A percentile compares a stretch with the other conserved stretches of the same genome.
Evolutionary conservation across 768 basidiomycete species (phyloP).

Genomic region (Hysterangium stoloniferum): DNA sequence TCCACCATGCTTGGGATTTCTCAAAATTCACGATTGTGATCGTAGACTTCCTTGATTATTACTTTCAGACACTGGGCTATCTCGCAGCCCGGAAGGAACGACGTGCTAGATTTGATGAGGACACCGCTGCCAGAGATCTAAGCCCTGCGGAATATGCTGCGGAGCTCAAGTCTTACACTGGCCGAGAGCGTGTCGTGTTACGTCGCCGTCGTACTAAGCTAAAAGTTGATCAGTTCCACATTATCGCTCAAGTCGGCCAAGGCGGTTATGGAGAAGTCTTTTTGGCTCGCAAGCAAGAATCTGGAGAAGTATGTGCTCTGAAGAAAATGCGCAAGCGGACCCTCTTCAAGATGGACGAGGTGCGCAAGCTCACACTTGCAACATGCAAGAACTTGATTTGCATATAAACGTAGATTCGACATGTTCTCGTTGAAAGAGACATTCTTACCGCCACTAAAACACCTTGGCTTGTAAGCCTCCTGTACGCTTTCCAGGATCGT

Average conservation of each 20-base stretch:
- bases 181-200: conserved; percentile 88
- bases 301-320: conserved; percentile 92
- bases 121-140: conserved; percentile 65
- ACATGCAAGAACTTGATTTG: background rate
- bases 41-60: conserved; percentile 93
- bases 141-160: conserved; percentile 47
- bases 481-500: conserved; percentile 96
- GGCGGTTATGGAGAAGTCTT: conserved; percentile 99
- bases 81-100: conserved; percentile 81
- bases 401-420: conserved; percentile 64
- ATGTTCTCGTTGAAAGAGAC: conserved; percentile 95
- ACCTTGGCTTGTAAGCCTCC: conserved; percentile 88
- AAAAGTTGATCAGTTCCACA: conserved; percentile 91
- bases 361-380: conserved; percentile 21
- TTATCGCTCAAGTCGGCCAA: conserved; percentile 97
- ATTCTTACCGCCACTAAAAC: conserved; percentile 97
- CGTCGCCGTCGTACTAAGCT: conserved; percentile 89
- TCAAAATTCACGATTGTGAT: background rate
- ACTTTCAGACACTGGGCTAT: conserved; percentile 92
- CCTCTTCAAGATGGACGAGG: conserved; percentile 97
- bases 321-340: conserved; percentile 98
- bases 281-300: conserved; percentile 89
- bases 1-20: background rate
- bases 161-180: conserved; percentile 90
- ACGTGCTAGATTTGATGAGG: conserved; percentile 71